Base-by-base conservation (phyloP, 345 rosid genomes). In the Murraya koenigii region DNA sequence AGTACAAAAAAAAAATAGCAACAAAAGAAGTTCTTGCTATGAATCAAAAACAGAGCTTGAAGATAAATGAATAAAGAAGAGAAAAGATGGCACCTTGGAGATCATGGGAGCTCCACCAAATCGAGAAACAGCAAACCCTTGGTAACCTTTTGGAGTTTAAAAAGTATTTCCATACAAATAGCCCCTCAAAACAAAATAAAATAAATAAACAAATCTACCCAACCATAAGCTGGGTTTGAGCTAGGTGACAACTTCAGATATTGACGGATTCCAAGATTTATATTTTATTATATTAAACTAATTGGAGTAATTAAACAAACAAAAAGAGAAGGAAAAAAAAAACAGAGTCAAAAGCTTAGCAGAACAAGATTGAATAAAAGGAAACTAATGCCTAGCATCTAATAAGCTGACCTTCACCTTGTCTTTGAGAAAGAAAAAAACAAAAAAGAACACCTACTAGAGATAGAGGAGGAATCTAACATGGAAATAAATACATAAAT, bases 21-120 rank as follows among this genome's bases (percentile, higher is more conserved):
- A n/a, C 0, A 73, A 25, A 62, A 62, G 19, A 44, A 74, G 44
- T 74, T 44, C 7, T 39, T 4, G 39, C 25, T 14, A 73, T 13
- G 22, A 47, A 78, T 47, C 14, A 47, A 26, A 55, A 66, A 77
- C 44, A 39, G 9, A 66, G 68, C 54, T 72, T 28, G 47, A 20
- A 70, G 56, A 71, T 23, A 64, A 72, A 3, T 54, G 70, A 73
- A 62, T 1, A 41, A 44, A 41, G 62, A 36, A 19, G 65, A 70
- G 71, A 58, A 80, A 82, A 81, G 82, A 64, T 55, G 64, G 76
- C 80, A 88, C 84, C 86, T 85, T 82, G 35, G 35, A 56, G 71
- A 81, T 78, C 62, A 77, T 25, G 41, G 3, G 23, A 74, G 62
- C 30, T 79, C 68, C 73, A 64, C 28, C 26, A 19, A 60, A 75